phyloP scores from a whole-genome alignment of 352 stramenopile species.

The Globisporangium paroecandrum region DNA sequence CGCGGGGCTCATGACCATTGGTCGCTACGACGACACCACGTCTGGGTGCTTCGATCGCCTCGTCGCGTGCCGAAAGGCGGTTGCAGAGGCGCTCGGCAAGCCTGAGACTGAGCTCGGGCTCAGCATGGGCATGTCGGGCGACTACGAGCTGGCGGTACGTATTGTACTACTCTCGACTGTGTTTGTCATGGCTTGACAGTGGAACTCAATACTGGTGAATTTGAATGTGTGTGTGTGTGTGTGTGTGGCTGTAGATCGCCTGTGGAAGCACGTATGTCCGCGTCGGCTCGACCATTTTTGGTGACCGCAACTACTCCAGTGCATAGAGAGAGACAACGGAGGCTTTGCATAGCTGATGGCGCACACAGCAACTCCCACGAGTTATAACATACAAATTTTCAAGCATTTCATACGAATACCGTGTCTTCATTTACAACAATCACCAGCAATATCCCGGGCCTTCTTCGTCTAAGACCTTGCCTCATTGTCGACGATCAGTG shows the following conservation, averaged over 20 bases:
- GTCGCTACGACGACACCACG: constrained; percentile 90
- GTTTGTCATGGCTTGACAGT: neutral
- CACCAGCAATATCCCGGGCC: neutral
- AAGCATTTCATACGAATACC: neutral
- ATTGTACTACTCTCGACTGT: constrained; percentile 9
- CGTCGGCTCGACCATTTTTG: constrained; percentile 98
- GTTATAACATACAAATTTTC: constrained; percentile 9
- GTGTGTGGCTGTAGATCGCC: constrained; percentile 69
- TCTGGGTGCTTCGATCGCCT: constrained; percentile 91
- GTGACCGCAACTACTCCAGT: constrained; percentile 88
- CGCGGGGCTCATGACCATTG: constrained; percentile 98
- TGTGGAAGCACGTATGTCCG: constrained; percentile 95
- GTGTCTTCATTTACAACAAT: neutral
- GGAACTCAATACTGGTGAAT: neutral
- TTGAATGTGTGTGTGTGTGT: neutral
- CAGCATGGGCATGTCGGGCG: constrained; percentile 99
- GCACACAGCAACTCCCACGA: neutral
- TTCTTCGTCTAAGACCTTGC: neutral
- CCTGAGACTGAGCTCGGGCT: constrained; percentile 85
- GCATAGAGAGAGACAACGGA: constrained; percentile 23
- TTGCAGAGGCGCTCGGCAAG: constrained; percentile 66
- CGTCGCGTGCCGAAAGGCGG: constrained; percentile 55
- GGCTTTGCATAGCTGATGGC: neutral
- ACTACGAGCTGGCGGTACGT: constrained; percentile 93
- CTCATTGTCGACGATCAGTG: neutral